Percentiles rank a stretch among this genome's conserved stretches.
phyloP scores from a whole-genome alignment of 2,329 filamentous ascomycete species.

The Beauveria scarabaeidicola region DNA sequence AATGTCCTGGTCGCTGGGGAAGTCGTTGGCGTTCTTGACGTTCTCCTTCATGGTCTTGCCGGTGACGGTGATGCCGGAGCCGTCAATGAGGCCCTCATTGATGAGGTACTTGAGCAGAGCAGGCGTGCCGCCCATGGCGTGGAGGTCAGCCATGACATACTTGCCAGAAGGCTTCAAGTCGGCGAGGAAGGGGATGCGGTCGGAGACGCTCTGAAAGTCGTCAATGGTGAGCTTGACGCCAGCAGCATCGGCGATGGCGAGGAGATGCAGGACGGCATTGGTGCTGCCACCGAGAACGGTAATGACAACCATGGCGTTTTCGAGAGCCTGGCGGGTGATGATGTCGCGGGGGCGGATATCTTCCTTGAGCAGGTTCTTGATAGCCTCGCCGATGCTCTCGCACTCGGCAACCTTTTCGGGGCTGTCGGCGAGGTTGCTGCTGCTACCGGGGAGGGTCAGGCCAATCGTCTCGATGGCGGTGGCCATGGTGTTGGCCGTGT shows the following conservation, averaged over 20 bases:
- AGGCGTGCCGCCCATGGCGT: constrained; percentile 80
- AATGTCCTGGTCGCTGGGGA: constrained; percentile 69
- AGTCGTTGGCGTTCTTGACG: constrained; percentile 63
- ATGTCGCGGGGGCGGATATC: constrained; percentile 73
- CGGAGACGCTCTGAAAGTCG: constrained; percentile 76
- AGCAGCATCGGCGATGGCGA: constrained; percentile 74
- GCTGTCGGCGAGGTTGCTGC: constrained; percentile 69
- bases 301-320: constrained; percentile 77
- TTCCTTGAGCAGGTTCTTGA: constrained; percentile 65
- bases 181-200: constrained; percentile 70
- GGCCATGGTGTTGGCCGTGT: constrained; percentile 80
- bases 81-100: constrained; percentile 73
- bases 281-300: constrained; percentile 79
- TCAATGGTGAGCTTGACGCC: constrained; percentile 77
- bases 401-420: constrained; percentile 66
- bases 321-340: constrained; percentile 70
- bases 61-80: constrained; percentile 73
- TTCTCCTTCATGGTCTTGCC: constrained; percentile 87
- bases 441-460: constrained; percentile 72
- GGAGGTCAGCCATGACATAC: constrained; percentile 77
- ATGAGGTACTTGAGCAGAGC: constrained; percentile 82
- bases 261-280: constrained; percentile 76
- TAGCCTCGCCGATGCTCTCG: constrained; percentile 59
- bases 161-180: constrained; percentile 81
- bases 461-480: constrained; percentile 78